A percentile compares a stretch with the other conserved stretches of the same genome.
Conservation (phyloP, 768 basidiomycete species). For the Sporobolomyces roseus region DNA sequence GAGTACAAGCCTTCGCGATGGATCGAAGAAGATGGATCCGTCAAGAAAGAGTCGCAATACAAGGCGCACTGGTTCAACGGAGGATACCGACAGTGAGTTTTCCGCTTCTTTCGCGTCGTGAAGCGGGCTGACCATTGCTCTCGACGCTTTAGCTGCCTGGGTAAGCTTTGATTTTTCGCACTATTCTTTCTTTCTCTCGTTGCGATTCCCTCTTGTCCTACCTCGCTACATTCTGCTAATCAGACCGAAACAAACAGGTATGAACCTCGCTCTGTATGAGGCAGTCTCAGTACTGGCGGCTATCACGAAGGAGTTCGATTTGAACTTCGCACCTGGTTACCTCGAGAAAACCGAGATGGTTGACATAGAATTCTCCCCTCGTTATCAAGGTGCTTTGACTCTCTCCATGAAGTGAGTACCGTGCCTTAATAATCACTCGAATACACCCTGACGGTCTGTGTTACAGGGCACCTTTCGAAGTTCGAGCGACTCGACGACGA, state of each 20-base stretch:
- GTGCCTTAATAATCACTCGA: no score
- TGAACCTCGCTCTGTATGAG: slow-evolving; percentile 32
- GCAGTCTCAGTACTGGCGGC: slow-evolving; percentile 20
- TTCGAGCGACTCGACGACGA: neutral
- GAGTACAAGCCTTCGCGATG: slow-evolving; percentile 27
- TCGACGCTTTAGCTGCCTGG: slow-evolving; percentile 2
- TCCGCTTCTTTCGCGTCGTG: neutral
- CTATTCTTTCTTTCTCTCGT: neutral
- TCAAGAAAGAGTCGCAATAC: slow-evolving; percentile 22
- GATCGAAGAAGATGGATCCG: slow-evolving; percentile 10
- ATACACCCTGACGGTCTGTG: no score
- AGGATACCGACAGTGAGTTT: slow-evolving; percentile 16
- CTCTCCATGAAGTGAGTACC: slow-evolving; percentile 16
- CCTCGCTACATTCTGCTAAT: no score
- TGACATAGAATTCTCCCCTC: slow-evolving; percentile 19
- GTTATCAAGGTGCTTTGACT: slow-evolving; percentile 14
- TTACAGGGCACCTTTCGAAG: neutral
- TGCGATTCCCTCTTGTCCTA: neutral
- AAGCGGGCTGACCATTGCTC: no score
- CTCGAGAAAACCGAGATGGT: slow-evolving; percentile 24
- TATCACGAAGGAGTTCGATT: slow-evolving; percentile 22
- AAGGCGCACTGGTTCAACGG: slow-evolving; percentile 34
- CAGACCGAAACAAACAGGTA: slow-evolving; percentile 3
- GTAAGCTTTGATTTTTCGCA: neutral
- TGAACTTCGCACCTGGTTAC: slow-evolving; percentile 22